Evolutionary conservation across 2,329 filamentous ascomycete genomes (phyloP).

Genomic region (Neonectria coccinea): DNA sequence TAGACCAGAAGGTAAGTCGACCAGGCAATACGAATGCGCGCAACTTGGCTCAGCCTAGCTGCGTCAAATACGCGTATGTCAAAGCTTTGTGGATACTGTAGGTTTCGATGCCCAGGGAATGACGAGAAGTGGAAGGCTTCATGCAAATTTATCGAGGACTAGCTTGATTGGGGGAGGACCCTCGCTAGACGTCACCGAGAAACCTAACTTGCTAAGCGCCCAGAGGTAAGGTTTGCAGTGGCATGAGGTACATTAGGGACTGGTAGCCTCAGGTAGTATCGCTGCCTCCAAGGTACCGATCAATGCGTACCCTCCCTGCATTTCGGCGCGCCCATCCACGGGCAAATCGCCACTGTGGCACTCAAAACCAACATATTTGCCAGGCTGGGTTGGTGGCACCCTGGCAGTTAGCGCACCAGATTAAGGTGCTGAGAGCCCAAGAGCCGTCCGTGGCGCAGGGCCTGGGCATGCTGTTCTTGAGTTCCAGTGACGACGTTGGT

Average conservation of each 20-base stretch:
- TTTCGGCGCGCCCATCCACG: not conserved
- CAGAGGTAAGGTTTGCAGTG: not conserved
- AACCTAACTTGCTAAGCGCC: not conserved
- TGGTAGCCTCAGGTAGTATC: not conserved
- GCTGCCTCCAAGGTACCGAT: not conserved
- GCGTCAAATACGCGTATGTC: constrained; percentile 2
- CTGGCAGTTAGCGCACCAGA: not conserved
- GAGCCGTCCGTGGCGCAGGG: not conserved
- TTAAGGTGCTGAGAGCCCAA: not conserved
- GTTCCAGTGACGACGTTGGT: not conserved
- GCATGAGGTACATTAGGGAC: not conserved
- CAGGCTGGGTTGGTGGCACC: not conserved
- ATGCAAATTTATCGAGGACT: not conserved
- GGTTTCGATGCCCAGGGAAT: not conserved
- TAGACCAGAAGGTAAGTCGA: not conserved
- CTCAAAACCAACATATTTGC: not conserved
- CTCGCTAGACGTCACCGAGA: not conserved
- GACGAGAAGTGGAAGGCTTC: not conserved
- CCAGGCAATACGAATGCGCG: constrained; percentile 1
- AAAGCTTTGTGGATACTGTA: not conserved
- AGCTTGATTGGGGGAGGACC: not conserved
- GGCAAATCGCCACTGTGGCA: not conserved
- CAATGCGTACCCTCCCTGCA: not conserved
- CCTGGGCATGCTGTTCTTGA: not conserved
- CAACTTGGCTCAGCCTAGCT: not conserved